Conservation (phyloP, 1,284 basidiomycete species). For the Pterulicium gracile region DNA sequence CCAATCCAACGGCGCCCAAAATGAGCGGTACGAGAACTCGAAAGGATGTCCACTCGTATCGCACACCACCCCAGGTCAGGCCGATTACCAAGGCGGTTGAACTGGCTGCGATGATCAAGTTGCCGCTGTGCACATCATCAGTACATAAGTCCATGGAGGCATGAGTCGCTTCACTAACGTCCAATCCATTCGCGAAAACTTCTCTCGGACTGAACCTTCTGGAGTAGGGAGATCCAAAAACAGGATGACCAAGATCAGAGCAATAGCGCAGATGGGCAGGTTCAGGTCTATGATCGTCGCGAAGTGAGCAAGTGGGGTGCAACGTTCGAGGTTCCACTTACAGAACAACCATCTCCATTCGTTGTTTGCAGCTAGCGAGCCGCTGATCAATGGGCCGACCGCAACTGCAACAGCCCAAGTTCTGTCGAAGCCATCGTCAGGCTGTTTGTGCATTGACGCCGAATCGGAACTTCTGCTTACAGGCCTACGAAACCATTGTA, state of each 20-base stretch:
- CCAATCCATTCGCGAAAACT: conserved; percentile 26
- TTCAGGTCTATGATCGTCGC: conserved; percentile 25
- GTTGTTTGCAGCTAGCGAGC: conserved; percentile 21
- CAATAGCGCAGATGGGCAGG: conserved; percentile 27
- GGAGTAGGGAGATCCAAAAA: conserved; percentile 29
- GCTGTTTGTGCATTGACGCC: conserved; percentile 12
- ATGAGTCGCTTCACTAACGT: conserved; percentile 23
- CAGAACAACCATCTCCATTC: conserved; percentile 32
- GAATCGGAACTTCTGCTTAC: conserved; percentile 9
- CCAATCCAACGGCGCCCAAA: conserved; percentile 6
- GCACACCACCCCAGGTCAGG: conserved; percentile 8
- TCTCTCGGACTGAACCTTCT: conserved; percentile 20
- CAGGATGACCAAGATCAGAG: conserved; percentile 23
- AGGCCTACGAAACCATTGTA: conserved; percentile 22
- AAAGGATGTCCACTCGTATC: conserved; percentile 5
- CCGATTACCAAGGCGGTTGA: conserved; percentile 5
- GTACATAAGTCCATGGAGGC: too few relatives aligned
- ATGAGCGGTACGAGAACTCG: conserved; percentile 7
- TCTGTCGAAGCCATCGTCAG: conserved; percentile 9
- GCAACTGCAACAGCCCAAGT: conserved; percentile 24
- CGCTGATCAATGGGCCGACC: conserved; percentile 25
- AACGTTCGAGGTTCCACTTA: conserved; percentile 10
- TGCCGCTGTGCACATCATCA: too few relatives aligned
- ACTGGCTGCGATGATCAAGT: neutral
- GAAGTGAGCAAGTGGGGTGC: neutral